Evolutionary conservation across 2,329 filamentous ascomycete species (phyloP), one percentile per base, ranked within the genome.

Genomic region (Neofusicoccum kwambonambiense): DNA sequence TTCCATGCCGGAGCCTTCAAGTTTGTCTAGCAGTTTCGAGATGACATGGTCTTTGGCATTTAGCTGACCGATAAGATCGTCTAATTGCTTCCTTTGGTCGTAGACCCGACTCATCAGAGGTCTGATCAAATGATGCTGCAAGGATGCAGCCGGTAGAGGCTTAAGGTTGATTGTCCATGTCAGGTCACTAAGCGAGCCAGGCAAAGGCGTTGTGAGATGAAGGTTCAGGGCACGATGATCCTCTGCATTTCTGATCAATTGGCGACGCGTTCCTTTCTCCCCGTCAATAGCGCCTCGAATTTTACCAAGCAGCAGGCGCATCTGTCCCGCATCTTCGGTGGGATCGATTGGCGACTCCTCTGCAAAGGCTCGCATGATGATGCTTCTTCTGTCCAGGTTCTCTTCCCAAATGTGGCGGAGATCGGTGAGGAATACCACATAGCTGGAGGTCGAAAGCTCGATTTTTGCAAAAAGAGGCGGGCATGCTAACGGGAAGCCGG

Each of bases 351-450:
- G 88, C 15, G 89, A 90, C 69, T 87, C 83, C 69, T 89, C 83
- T 27, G 84, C 78, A 64, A 86, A 81, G 35, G 87, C 89, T 66
- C 89, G 85, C 66, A 82, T 78, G 64, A 88, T 83, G 64, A 94
- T 89, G 11, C 80, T 82, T n/a, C 80, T 81, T 22, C 86, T 80
- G 64, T 87, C 83, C 22, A 93, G 77, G 8, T 75, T 81, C 76
- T 93, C 90, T 31, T 80, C 78, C 91, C 91, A 95, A n/a, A 93
- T 79, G 68, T 88, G 85, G 72, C 85, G 87, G 66, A 93, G 81
- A 73, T 94, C 91, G 2, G 90, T 92, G 44, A 94, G 73, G 65
- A 86, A 82, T 34, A 93, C 74, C 1, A 79, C 82, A 77, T 93
- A 93, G 11, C 86, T 83, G 52, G 82, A 76, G 15, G 79, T 60